Evolutionary conservation across 805 yeast species (phyloP).

Genomic region (Cyberlindnera sargentensis): DNA sequence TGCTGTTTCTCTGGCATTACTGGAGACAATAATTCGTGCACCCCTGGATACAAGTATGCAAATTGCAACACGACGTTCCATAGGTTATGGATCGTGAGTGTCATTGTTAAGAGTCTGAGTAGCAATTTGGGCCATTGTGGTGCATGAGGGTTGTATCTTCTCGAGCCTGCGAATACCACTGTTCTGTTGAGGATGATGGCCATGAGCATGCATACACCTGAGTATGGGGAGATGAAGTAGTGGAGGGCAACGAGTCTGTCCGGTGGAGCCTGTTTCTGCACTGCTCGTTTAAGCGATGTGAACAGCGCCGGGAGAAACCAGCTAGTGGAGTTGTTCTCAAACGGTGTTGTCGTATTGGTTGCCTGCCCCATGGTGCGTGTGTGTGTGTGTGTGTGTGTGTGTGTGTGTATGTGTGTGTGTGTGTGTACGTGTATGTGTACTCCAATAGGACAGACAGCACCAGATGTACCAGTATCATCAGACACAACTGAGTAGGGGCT

Average conservation of each 20-base stretch:
- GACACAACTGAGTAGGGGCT: too few relatives aligned
- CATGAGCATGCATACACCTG: conserved; percentile 47
- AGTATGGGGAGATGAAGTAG: conserved; percentile 43
- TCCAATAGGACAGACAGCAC: too few relatives aligned
- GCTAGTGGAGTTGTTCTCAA: not conserved
- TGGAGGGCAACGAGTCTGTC: conserved; percentile 21
- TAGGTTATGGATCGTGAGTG: conserved; percentile 23
- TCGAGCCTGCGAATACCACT: conserved; percentile 47
- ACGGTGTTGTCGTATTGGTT: not conserved
- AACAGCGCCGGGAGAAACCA: conserved; percentile 1
- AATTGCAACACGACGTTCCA: conserved; percentile 19
- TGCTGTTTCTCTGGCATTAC: conserved; percentile 2
- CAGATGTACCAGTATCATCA: too few relatives aligned
- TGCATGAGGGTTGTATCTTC: conserved; percentile 18
- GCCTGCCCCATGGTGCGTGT: too few relatives aligned
- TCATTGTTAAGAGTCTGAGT: conserved; percentile 31
- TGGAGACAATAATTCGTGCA: conserved; percentile 1
- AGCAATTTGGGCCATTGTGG: conserved; percentile 22
- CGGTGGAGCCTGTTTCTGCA: conserved; percentile 8
- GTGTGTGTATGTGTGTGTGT: too few relatives aligned
- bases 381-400: too few relatives aligned
- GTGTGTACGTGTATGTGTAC: too few relatives aligned
- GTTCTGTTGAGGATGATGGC: conserved; percentile 54
- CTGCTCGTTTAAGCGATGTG: conserved; percentile 5
- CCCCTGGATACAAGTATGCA: conserved; percentile 2